Base-by-base conservation (phyloP, 139 green algal genomes). In the Asterochloris erici region DNA sequence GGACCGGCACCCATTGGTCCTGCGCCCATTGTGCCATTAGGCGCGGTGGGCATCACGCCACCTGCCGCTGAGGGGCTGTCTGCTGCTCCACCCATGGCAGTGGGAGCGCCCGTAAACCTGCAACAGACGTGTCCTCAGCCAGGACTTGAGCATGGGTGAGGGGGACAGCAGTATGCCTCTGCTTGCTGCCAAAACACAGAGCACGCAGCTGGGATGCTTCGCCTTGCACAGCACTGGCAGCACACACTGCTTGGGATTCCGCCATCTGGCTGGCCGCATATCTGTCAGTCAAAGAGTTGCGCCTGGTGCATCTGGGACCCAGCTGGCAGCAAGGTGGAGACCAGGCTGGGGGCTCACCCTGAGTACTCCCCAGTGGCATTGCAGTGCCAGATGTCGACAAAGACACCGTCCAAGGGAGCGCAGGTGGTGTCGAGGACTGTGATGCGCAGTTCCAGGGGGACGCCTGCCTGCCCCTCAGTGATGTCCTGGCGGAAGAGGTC, bases 351-450 rank as follows among this genome's bases (percentile, higher is more conserved):
- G 38, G 38, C 38, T 54, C 38, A 82, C 2, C 63, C 78, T 24
- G 78, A 82, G 63, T 82, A 82, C 62, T 63, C 62, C 23, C 78
- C 78, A 15, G 78, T 74, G 63, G 28, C 23, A n/a, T 82, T 82
- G 78, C 78, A 82, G 9, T 74, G 63, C 78, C 78, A 82, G 62
- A 82, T 82, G 63, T 82, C 78, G 10, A 82, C 63, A 69, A 82
- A 82, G 28, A n/a, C 78, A 26, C 74, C 29, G 11, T 23, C 21
- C 54, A 80, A 62, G 28, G 63, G 63, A 21, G 60, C n/a, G 27
- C 62, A 74, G 63, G 60, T 11, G 11, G 78, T 61, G n/a, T 82
- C 28, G 4, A n/a, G n/a, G 26, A 74, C 28, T 14, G 60, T 82
- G 4, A 82, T 82, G 63, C 78, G 63, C 24, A 82, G 78, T 13